A percentile compares a stretch with the other conserved stretches of the same genome.
phyloP scores from a whole-genome alignment of 169 alveolate species.

The Eimeria mitis region DNA sequence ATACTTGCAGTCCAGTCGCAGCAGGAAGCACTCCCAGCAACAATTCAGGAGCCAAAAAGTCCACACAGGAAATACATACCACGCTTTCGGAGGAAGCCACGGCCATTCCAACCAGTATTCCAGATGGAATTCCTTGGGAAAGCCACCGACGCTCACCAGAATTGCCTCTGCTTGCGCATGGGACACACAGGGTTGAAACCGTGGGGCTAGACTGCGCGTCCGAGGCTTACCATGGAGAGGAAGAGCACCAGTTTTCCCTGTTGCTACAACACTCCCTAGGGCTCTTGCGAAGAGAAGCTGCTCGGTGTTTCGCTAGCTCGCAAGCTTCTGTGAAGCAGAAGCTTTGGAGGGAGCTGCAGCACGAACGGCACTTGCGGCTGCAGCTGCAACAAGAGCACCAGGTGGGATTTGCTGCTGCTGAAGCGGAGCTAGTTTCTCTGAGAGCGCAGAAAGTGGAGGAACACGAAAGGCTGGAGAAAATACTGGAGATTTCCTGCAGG shows the following conservation, averaged over 20 bases:
- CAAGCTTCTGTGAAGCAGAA: conserved; percentile 61
- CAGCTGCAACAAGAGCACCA: conserved; percentile 68
- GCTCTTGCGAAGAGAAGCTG: conserved; percentile 39
- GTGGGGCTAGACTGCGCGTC: not conserved
- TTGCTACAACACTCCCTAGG: conserved; percentile 47
- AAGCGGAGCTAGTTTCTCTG: conserved; percentile 29
- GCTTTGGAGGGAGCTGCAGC: conserved; percentile 56
- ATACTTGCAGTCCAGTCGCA: conserved; percentile 13
- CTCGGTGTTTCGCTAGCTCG: conserved; percentile 57
- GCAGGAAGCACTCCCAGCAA: not conserved
- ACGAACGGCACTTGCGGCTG: conserved; percentile 32
- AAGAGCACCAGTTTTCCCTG: conserved; percentile 49
- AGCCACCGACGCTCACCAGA: not conserved
- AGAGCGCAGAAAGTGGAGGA: conserved; percentile 1
- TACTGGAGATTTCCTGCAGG: conserved; percentile 21
- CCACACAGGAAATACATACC: not conserved
- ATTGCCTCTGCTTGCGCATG: conserved; percentile 17
- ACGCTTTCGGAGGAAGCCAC: not conserved
- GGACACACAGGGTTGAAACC: not conserved
- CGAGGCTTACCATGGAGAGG: conserved; percentile 38
- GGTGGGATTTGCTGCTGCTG: conserved; percentile 43
- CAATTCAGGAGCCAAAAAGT: not conserved
- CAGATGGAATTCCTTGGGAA: not conserved
- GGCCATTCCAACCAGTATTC: not conserved
- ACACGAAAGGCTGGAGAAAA: conserved; percentile 15